A percentile compares a stretch with the other conserved stretches of the same genome.
Conservation (phyloP, 306 rosid species). For the Arachis stenosperma region DNA sequence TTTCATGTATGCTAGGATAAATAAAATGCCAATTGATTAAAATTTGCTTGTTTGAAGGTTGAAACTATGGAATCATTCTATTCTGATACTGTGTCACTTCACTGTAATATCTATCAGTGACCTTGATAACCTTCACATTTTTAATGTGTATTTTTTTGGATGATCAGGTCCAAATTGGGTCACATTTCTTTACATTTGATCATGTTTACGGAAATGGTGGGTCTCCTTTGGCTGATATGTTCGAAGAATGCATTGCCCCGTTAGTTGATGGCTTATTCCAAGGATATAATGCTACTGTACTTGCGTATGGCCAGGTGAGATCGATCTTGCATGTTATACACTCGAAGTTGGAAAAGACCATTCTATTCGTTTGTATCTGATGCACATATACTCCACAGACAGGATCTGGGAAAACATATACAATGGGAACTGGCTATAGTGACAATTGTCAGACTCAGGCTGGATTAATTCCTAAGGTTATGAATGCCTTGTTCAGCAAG, state of each 20-base stretch:
- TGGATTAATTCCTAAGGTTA: slow-evolving; percentile 73
- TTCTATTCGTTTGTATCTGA: slow-evolving; percentile 36
- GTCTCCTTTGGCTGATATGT: slow-evolving; percentile 67
- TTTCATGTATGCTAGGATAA: slow-evolving; percentile 17
- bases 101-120: background rate
- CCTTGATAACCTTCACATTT: slow-evolving; percentile 32
- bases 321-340: slow-evolving; percentile 21
- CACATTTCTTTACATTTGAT: slow-evolving; percentile 86
- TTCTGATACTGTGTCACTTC: slow-evolving; percentile 27
- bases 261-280: slow-evolving; percentile 81
- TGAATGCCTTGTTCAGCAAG: slow-evolving; percentile 73
- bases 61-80: background rate
- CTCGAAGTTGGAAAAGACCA: slow-evolving; percentile 33
- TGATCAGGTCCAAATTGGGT: slow-evolving; percentile 74
- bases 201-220: slow-evolving; percentile 73
- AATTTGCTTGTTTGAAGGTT: slow-evolving; percentile 23
- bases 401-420: slow-evolving; percentile 89
- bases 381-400: slow-evolving; percentile 57
- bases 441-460: slow-evolving; percentile 46
- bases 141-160: slow-evolving; percentile 2
- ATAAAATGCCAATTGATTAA: background rate
- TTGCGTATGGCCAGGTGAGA: slow-evolving; percentile 89
- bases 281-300: slow-evolving; percentile 87
- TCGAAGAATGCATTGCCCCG: slow-evolving; percentile 75
- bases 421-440: slow-evolving; percentile 82